Percentiles rank a stretch among this genome's conserved stretches.
Evolutionary conservation across 139 green algal species (phyloP).

Genomic region (Deuterostichococcus epilithicus): DNA sequence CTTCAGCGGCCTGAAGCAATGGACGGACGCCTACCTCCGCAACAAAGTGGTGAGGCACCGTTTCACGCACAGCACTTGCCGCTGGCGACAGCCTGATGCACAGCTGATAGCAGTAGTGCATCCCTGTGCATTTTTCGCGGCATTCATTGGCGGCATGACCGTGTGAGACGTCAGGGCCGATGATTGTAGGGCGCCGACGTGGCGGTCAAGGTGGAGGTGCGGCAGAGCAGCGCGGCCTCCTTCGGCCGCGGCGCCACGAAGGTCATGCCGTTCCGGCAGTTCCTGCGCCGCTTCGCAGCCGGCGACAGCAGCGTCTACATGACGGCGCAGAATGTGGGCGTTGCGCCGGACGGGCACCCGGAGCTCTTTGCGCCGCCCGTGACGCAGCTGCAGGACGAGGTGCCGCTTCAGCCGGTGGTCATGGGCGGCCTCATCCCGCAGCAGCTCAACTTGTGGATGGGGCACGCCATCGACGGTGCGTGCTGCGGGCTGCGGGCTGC

Average conservation of each 20-base stretch:
- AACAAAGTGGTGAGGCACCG: neutral
- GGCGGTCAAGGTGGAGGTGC: neutral
- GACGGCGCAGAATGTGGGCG: conserved; percentile 49
- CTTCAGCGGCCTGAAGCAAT: neutral
- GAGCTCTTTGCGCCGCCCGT: conserved; percentile 55
- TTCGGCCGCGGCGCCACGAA: conserved; percentile 59
- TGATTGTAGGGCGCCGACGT: neutral
- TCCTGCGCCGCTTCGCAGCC: conserved; percentile 33
- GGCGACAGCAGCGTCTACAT: conserved; percentile 67
- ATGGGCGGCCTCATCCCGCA: conserved; percentile 68
- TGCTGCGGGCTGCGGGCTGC: neutral
- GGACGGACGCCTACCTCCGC: neutral
- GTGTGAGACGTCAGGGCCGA: too few relatives aligned
- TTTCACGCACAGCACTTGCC: neutral
- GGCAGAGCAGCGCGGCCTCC: neutral
- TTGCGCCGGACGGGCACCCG: conserved; percentile 49
- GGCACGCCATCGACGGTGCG: conserved; percentile 22
- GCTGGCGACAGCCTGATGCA: too few relatives aligned
- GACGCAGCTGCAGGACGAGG: conserved; percentile 34
- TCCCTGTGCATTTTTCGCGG: too few relatives aligned
- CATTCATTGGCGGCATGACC: too few relatives aligned
- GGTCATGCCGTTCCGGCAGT: conserved; percentile 53
- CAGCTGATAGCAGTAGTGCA: too few relatives aligned
- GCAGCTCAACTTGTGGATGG: conserved; percentile 54
- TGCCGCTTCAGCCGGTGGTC: conserved; percentile 52